phyloP scores from a whole-genome alignment of 2,329 filamentous ascomycete species.

The Colletotrichum tropicicola region DNA sequence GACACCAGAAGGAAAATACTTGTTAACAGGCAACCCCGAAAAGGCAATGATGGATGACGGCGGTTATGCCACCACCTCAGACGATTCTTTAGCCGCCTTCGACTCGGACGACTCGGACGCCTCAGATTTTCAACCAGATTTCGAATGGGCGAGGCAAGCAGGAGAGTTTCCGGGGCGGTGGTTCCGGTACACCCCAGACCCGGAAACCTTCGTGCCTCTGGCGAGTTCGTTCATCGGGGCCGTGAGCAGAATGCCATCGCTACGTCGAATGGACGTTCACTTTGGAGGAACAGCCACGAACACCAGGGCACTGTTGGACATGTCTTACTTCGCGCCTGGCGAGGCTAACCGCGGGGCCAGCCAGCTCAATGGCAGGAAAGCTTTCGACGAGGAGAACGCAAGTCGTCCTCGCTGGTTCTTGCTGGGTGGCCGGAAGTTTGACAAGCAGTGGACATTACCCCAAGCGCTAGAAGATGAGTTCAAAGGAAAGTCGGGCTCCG shows the following conservation, averaged over 20 bases:
- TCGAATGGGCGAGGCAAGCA: background rate
- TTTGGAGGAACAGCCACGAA: background rate
- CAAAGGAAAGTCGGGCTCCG: background rate
- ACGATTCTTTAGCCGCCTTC: background rate
- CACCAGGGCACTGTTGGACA: background rate
- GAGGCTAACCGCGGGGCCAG: background rate
- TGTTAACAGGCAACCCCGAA: background rate
- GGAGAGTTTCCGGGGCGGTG: background rate
- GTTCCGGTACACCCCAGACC: background rate
- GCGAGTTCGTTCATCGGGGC: background rate
- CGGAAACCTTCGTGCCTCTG: background rate
- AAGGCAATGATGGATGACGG: constrained; percentile 7
- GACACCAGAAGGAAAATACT: background rate
- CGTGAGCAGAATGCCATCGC: background rate
- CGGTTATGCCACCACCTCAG: background rate
- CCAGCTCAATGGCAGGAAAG: constrained; percentile 1
- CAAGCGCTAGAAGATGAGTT: background rate
- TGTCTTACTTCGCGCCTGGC: constrained; percentile 5
- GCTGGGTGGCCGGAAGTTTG: background rate
- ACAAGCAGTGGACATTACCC: background rate
- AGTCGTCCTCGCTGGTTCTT: background rate
- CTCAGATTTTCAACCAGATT: constrained; percentile 1
- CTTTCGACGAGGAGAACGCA: background rate
- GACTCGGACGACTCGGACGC: background rate
- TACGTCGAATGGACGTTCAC: constrained; percentile 6